These are phyloP conservation scores for Chalara sp. DNA, from an alignment of 2,329 filamentous ascomycete genomes.

Conservation along the genomic window DNA sequence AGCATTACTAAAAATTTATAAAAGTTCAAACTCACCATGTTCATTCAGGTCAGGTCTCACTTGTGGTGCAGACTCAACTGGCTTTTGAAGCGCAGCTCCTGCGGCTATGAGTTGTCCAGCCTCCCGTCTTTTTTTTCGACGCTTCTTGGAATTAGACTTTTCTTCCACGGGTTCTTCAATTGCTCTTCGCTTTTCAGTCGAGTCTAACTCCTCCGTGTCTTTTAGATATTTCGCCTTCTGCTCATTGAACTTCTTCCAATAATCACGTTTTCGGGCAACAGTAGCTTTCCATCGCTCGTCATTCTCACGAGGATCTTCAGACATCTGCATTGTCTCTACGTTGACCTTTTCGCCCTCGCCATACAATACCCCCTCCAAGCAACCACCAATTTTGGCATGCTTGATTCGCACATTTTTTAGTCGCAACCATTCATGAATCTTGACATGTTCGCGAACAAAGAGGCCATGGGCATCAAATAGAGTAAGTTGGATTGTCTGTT, in stretches of 20 bases:
- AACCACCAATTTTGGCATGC: constrained; percentile 39
- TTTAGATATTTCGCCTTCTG: constrained; percentile 31
- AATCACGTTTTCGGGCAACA: constrained; percentile 56
- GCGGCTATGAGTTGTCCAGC: constrained; percentile 23
- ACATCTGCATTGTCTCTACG: constrained; percentile 43
- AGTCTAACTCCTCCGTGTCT: constrained; percentile 27
- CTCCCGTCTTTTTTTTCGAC: constrained; percentile 23
- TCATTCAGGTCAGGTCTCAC: constrained; percentile 22
- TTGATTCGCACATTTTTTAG: constrained; percentile 71
- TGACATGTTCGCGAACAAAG: constrained; percentile 48
- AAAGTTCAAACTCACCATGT: constrained; percentile 27
- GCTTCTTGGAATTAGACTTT: constrained; percentile 20
- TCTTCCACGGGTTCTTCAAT: neutral
- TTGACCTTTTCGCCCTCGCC: constrained; percentile 54
- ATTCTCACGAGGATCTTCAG: constrained; percentile 34
- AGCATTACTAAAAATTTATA: neutral
- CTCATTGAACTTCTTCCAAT: constrained; percentile 37
- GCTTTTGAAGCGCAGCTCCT: neutral
- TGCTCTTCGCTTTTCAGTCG: constrained; percentile 20
- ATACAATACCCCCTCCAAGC: constrained; percentile 68
- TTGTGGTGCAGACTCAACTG: constrained; percentile 24
- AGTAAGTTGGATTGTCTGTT: constrained; percentile 63
- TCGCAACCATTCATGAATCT: constrained; percentile 53
- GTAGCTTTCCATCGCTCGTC: constrained; percentile 48
- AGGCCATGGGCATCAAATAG: constrained; percentile 62